Base-by-base conservation (phyloP, 139 green algal genomes). In the Limnomonas spitsbergensis region DNA sequence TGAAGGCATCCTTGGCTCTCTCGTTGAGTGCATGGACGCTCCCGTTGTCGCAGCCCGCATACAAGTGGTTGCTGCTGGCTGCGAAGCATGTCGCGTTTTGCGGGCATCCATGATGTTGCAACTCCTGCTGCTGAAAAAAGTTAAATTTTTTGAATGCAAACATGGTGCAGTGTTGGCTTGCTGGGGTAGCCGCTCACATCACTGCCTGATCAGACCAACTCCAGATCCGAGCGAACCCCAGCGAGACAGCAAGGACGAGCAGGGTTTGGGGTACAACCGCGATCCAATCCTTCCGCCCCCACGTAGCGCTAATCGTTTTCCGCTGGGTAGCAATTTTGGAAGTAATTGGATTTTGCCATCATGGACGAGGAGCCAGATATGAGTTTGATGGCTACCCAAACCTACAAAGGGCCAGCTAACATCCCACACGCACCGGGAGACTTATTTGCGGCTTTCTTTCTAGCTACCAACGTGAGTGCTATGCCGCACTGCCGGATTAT, bases 391-490 rank as follows among this genome's bases (percentile, higher is more conserved):
- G 75, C 83, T 1, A 47, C 78, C 26, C 79, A 88, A 27, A 77
- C 84, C 0, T 95, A 90, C 69, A 93, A 89, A 76, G 91, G 91
- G 0, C 90, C 91, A 24, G 70, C 79, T 14, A 82, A 61, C 4
- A 92, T 95, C 38, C 89, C 89, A 1, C 91, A 95, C 75, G 89
- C 85, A 2, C 82, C 75, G 26, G 88, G 83, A 24, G 90, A 94
- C 9, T 91, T 94, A 40, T 95, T 95, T 69, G 92, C 86, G 1
- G 87, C 90, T 2, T 94, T 92, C 75, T 94, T 94, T 78, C 61
- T 92, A 7, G 91, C 88, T 7, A 85, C 85, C 2, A 91, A 95
- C 67, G 90, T 94, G 73, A 81, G 87, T 14, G 7, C 4, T 54
- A 27, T 54, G 52, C n/a, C n/a, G n/a, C n/a, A n/a, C n/a, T n/a